Evolutionary conservation across 2,329 filamentous ascomycete species (phyloP), one percentile per base, ranked within the genome.

Genomic region (Gaeumannomyces sp.): DNA sequence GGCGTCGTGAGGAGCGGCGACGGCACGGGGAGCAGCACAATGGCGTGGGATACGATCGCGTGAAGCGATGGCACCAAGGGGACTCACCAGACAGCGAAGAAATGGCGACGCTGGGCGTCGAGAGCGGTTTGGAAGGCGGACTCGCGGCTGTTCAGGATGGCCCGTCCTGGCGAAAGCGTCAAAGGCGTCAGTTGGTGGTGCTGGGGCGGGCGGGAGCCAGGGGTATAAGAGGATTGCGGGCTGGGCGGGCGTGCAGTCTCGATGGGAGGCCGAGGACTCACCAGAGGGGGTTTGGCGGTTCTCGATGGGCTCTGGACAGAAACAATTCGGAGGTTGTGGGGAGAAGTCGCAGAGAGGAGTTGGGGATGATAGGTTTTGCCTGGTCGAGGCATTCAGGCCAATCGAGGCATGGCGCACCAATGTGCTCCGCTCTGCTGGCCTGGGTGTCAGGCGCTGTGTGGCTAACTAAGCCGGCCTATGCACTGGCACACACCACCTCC

Each of bases 11-110:
- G 45, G 45, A 53, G 45, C 45, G 22, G 7, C 10, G 45, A 27
- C 27, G 45, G 53, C 27, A 63, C 29, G 29, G 45, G 22, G 28
- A 57, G 16, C 25, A 28, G 28, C 4, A 59, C 35, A 62, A 66
- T 67, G 64, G 64, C 63, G 70, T 56, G 58, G 65, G 70, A 69
- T 76, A 8, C 3, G 28, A 77, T 80, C 77, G 77, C 78, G 73
- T 74, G 68, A 64, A 68, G 66, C 66, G 66, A 66, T 61, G 69
- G 72, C 68, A 66, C 69, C 69, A 68, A 65, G 68, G 70, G 67
- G 67, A 76, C 78, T 76, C 73, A 80, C 78, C 69, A 71, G 68
- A 71, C 70, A 67, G 69, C 66, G n/a, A 68, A 69, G 66, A 65
- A 73, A 73, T 71, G 73, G 70, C 70, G 72, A 71, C 73, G 74